Percentiles rank a stretch among this genome's conserved stretches.
Conservation (phyloP, 2,329 filamentous ascomycete genomes). For the Sclerotinia spermophila region DNA sequence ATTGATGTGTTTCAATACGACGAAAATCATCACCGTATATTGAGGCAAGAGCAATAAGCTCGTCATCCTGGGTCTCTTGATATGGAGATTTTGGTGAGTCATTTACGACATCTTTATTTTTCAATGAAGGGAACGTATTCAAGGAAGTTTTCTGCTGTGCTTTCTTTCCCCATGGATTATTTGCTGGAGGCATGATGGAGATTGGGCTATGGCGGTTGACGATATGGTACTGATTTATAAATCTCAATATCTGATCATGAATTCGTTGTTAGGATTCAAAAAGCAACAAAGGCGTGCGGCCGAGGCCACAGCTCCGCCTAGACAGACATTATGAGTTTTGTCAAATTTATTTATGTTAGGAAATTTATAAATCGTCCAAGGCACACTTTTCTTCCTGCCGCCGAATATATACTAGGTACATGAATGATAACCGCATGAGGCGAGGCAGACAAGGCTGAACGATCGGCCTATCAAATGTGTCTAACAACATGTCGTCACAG, state of each 20-base stretch:
- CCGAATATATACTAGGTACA: not conserved
- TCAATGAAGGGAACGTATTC: slow-evolving; percentile 30
- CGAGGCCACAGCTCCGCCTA: slow-evolving; percentile 28
- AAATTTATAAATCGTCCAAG: not conserved
- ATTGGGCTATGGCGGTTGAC: slow-evolving; percentile 19
- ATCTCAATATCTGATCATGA: slow-evolving; percentile 22
- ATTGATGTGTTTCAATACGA: slow-evolving; percentile 62
- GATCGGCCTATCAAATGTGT: not conserved
- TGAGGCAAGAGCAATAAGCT: slow-evolving; percentile 78
- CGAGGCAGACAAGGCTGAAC: slow-evolving; percentile 12
- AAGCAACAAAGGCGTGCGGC: slow-evolving; percentile 29
- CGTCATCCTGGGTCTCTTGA: slow-evolving; percentile 80
- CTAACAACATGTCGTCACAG: not conserved
- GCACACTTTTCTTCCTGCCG: not conserved
- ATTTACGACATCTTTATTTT: slow-evolving; percentile 27
- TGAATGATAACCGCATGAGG: not conserved
- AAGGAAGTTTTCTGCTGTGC: slow-evolving; percentile 39
- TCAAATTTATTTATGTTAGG: not conserved
- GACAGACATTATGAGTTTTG: not conserved
- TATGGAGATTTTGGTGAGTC: slow-evolving; percentile 58
- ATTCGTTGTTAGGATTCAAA: slow-evolving; percentile 11
- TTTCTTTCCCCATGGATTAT: slow-evolving; percentile 38
- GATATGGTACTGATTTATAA: not conserved
- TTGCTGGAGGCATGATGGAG: slow-evolving; percentile 36
- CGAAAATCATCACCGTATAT: slow-evolving; percentile 90